These are phyloP conservation scores for Orbilia brochopaga DNA, from an alignment of 2,329 filamentous ascomycete genomes.

Conservation along the genomic window DNA sequence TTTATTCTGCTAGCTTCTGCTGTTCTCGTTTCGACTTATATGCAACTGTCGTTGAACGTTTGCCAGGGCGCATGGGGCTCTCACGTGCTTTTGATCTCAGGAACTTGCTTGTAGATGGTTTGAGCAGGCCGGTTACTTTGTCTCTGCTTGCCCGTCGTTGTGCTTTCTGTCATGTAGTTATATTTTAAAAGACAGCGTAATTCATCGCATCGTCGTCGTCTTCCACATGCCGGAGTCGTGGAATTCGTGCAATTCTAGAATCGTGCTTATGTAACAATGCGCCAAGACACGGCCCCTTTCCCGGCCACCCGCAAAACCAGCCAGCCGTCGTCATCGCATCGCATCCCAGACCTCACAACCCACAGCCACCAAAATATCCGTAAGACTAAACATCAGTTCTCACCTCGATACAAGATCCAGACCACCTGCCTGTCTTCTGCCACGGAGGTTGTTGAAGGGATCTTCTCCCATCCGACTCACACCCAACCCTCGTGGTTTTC, in stretches of 20 bases:
- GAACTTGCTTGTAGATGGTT: slow-evolving; percentile 4
- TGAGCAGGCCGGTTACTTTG: neutral
- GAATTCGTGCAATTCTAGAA: neutral
- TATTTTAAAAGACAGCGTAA: no score
- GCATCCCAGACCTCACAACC: slow-evolving; percentile 10
- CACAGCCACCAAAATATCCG: slow-evolving; percentile 9
- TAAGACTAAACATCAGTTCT: neutral
- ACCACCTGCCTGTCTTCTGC: neutral
- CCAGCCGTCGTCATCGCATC: slow-evolving; percentile 34
- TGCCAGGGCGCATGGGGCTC: slow-evolving; percentile 4
- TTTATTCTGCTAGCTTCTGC: neutral
- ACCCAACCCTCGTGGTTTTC: no score
- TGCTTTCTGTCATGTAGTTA: no score
- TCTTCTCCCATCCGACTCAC: neutral
- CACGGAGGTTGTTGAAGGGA: neutral
- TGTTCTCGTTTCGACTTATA: neutral
- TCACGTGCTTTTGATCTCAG: slow-evolving; percentile 4
- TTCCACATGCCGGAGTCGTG: no score
- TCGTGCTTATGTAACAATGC: neutral
- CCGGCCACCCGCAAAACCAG: slow-evolving; percentile 18
- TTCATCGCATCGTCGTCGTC: no score
- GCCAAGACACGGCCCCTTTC: slow-evolving; percentile 17
- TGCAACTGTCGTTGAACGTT: neutral
- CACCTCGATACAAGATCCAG: neutral
- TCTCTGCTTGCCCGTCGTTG: no score